phyloP scores from a whole-genome alignment of 768 basidiomycete genomes.

The Leccinum olivaceopallidum region DNA sequence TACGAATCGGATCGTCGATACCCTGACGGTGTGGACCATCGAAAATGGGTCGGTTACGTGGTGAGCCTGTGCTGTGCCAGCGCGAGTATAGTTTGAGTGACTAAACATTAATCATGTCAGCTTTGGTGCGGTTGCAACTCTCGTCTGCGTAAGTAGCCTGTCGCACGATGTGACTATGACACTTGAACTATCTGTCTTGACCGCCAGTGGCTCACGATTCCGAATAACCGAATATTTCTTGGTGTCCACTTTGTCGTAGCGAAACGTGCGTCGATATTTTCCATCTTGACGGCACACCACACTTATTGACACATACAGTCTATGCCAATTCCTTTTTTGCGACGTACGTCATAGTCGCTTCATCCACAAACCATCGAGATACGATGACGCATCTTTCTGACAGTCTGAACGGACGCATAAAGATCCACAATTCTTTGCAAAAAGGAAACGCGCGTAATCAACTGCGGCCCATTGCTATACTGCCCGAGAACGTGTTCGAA shows the following conservation, averaged over 20 bases:
- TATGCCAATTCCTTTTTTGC: conserved; percentile 30
- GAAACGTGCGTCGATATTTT: conserved; percentile 16
- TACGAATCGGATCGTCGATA: conserved; percentile 24
- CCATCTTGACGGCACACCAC: background rate
- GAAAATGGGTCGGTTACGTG: conserved; percentile 27
- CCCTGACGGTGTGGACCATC: conserved; percentile 22
- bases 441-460: background rate
- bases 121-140: conserved; percentile 14
- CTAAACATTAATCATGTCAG: conserved; percentile 6
- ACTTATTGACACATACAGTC: conserved; percentile 8
- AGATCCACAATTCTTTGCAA: conserved; percentile 3
- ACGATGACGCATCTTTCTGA: background rate
- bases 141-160: conserved; percentile 19
- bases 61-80: conserved; percentile 5
- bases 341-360: conserved; percentile 15
- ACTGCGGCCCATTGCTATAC: conserved; percentile 4
- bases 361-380: background rate
- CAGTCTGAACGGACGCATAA: conserved; percentile 24
- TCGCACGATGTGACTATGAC: background rate
- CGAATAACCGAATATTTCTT: conserved; percentile 26
- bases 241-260: conserved; percentile 26
- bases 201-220: conserved; percentile 22
- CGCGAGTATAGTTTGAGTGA: too few relatives aligned
- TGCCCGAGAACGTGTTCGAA: background rate
- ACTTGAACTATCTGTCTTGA: background rate